A percentile compares a stretch with the other conserved stretches of the same genome.
These are phyloP conservation scores for Umbelopsis ramanniana DNA, from an alignment of 192 early-diverging fungal genomes.

Conservation along the genomic window DNA sequence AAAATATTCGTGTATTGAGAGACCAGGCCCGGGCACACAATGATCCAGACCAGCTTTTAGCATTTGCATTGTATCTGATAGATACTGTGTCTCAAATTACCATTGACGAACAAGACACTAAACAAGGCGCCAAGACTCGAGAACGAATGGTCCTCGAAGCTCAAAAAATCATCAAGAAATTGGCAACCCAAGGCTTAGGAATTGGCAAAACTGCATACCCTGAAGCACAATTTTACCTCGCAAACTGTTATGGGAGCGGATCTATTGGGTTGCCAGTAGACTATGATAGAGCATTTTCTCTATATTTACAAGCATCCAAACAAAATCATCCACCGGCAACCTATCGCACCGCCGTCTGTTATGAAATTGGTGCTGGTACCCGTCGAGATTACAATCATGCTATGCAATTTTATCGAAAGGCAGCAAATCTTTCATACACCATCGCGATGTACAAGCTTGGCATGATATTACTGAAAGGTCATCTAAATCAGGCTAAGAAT, in stretches of 20 bases:
- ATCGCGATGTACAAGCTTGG: conserved; percentile 98
- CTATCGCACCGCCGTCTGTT: conserved; percentile 94
- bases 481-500: conserved; percentile 71
- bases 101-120: conserved; percentile 68
- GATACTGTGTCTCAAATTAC: conserved; percentile 69
- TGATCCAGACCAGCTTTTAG: conserved; percentile 80
- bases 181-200: conserved; percentile 76
- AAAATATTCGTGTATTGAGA: conserved; percentile 47
- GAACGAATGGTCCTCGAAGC: conserved; percentile 81
- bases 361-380: conserved; percentile 93
- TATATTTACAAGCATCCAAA: conserved; percentile 93
- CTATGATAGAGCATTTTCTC: conserved; percentile 86
- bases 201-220: conserved; percentile 77
- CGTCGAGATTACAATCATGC: conserved; percentile 82
- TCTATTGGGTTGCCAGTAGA: conserved; percentile 78
- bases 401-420: conserved; percentile 93
- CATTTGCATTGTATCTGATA: conserved; percentile 89
- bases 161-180: conserved; percentile 86
- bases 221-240: conserved; percentile 94
- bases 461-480: conserved; percentile 87
- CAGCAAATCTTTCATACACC: conserved; percentile 86
- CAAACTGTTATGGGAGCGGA: conserved; percentile 89
- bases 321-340: conserved; percentile 89
- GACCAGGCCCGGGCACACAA: conserved; percentile 55
- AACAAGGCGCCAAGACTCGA: conserved; percentile 69